phyloP scores from a whole-genome alignment of 306 rosid species.

The Datisca glomerata region DNA sequence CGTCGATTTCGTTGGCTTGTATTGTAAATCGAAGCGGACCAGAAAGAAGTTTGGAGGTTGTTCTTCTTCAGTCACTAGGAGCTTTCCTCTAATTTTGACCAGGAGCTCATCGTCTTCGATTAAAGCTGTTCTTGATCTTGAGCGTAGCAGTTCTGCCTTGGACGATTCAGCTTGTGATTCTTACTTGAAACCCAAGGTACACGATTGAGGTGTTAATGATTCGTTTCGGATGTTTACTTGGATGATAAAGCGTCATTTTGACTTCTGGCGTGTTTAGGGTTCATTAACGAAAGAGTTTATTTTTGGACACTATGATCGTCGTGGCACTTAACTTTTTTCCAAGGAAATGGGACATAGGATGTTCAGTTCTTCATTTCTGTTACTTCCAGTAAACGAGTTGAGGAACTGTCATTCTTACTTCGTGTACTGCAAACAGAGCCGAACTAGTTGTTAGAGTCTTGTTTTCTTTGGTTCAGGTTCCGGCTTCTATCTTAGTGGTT shows the following conservation, averaged over 20 bases:
- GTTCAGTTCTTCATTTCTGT: no score
- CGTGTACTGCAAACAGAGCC: not conserved
- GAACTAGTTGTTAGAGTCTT: no score
- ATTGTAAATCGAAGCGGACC: constrained; percentile 33
- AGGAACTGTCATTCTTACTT: not conserved
- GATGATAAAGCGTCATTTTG: not conserved
- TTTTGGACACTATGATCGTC: not conserved
- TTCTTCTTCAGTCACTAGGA: constrained; percentile 8
- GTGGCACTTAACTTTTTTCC: not conserved
- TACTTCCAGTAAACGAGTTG: no score
- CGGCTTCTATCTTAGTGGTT: no score
- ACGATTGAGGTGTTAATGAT: not conserved
- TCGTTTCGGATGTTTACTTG: not conserved
- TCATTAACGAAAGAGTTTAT: not conserved
- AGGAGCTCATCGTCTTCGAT: constrained; percentile 23
- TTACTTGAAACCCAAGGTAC: constrained; percentile 40
- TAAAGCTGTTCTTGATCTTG: constrained; percentile 42
- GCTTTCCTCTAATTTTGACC: constrained; percentile 19
- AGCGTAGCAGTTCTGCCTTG: constrained; percentile 7
- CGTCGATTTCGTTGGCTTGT: constrained; percentile 40
- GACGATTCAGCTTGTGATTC: constrained; percentile 18
- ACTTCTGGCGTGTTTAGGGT: not conserved
- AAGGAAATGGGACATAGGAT: not conserved
- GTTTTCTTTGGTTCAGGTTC: no score
- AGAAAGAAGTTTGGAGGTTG: constrained; percentile 21